These are phyloP conservation scores for Phalaenopsis hybrid DNA, from an alignment of 116 monocot genomes.

Conservation along the genomic window DNA sequence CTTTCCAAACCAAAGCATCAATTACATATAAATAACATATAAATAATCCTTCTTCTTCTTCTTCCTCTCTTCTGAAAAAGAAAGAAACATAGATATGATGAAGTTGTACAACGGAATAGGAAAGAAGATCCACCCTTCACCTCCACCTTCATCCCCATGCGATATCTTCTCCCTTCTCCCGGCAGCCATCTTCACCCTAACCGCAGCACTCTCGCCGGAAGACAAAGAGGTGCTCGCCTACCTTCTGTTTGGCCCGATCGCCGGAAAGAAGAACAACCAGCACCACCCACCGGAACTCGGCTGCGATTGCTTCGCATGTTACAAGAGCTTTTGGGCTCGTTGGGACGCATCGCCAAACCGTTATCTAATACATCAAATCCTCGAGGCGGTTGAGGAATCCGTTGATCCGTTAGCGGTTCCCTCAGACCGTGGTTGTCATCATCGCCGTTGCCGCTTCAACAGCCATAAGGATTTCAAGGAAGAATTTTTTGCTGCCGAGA, in stretches of 20 bases:
- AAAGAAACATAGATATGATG: neutral
- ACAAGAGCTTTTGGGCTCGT: constrained; percentile 66
- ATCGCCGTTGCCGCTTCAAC: no score
- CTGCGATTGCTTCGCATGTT: constrained; percentile 62
- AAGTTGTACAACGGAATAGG: constrained; percentile 9
- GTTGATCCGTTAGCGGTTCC: neutral
- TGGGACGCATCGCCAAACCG: constrained; percentile 63
- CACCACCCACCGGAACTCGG: constrained; percentile 33
- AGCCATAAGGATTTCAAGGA: constrained; percentile 9
- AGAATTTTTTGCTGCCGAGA: no score
- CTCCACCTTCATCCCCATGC: constrained; percentile 7
- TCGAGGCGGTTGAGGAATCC: constrained; percentile 45
- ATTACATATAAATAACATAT: no score
- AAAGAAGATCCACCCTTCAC: constrained; percentile 22
- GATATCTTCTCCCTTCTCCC: constrained; percentile 24
- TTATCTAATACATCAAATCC: constrained; percentile 47
- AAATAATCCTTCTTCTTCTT: neutral
- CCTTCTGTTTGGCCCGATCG: constrained; percentile 28
- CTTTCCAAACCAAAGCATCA: no score
- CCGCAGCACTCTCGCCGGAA: constrained; percentile 34
- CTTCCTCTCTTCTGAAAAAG: neutral
- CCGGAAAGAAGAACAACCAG: neutral
- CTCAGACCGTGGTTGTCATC: no score
- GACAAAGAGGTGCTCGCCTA: constrained; percentile 54
- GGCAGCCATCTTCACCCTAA: constrained; percentile 33